These are phyloP conservation scores for Cryptococcus sp. DNA, from an alignment of 1,284 basidiomycete species.

Conservation along the genomic window DNA sequence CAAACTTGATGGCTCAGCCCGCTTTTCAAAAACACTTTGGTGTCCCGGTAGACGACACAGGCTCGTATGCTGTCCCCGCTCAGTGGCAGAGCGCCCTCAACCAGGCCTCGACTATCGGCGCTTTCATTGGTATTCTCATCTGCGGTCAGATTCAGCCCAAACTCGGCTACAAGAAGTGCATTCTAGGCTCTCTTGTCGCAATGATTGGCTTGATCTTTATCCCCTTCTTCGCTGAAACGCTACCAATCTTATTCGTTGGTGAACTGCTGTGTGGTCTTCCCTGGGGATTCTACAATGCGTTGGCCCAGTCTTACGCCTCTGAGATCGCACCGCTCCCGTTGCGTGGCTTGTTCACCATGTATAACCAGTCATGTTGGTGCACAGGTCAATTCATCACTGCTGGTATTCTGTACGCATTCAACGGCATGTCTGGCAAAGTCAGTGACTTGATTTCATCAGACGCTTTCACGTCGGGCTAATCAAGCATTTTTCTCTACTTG, in stretches of 20 bases:
- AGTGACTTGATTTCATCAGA: not conserved
- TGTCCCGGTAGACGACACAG: not conserved
- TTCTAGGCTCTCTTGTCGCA: constrained; percentile 26
- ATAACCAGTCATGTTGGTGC: constrained; percentile 57
- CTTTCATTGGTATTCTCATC: constrained; percentile 48
- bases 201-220: constrained; percentile 33
- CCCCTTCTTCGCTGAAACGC: constrained; percentile 30
- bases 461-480: not conserved
- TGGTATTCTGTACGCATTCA: constrained; percentile 14
- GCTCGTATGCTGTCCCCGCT: not conserved
- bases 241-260: constrained; percentile 30
- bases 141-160: constrained; percentile 46
- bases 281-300: constrained; percentile 31
- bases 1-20: too few species aligned
- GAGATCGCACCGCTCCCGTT: constrained; percentile 53
- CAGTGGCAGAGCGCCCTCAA: not conserved
- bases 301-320: constrained; percentile 44
- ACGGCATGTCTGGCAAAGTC: constrained; percentile 8
- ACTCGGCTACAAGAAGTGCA: constrained; percentile 37
- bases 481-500: not conserved
- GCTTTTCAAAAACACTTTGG: not conserved
- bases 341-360: constrained; percentile 25
- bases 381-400: constrained; percentile 37
- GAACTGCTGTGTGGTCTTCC: constrained; percentile 35
- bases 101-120: not conserved